Conservation (phyloP, 2,329 filamentous ascomycete genomes). For the Sclerotinia sclerotiorum region DNA sequence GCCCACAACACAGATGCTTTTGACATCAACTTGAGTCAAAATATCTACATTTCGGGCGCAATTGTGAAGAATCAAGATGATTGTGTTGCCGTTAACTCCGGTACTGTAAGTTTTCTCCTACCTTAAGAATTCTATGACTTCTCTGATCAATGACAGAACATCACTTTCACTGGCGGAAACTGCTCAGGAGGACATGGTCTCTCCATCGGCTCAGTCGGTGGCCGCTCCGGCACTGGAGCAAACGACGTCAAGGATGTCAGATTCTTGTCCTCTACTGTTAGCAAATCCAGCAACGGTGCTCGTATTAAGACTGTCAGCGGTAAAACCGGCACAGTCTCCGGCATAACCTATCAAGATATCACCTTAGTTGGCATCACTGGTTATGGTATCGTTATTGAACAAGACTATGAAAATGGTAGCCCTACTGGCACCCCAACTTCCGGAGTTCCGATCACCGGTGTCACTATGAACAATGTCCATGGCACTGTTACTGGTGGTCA, state of each 20-base stretch:
- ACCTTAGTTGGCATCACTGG: slow-evolving; percentile 48
- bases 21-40: slow-evolving; percentile 48
- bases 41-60: slow-evolving; percentile 52
- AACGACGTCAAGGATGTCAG: slow-evolving; percentile 55
- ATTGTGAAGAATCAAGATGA: slow-evolving; percentile 59
- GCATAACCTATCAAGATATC: slow-evolving; percentile 55
- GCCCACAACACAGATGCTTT: slow-evolving; percentile 57
- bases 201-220: slow-evolving; percentile 58
- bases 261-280: slow-evolving; percentile 50
- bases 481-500: slow-evolving; percentile 45
- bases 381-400: slow-evolving; percentile 53
- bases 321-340: slow-evolving; percentile 44
- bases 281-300: slow-evolving; percentile 52
- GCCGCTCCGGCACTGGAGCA: slow-evolving; percentile 50
- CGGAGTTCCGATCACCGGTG: slow-evolving; percentile 52
- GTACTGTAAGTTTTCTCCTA: slow-evolving; percentile 40
- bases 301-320: slow-evolving; percentile 43
- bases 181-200: slow-evolving; percentile 46
- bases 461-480: slow-evolving; percentile 48
- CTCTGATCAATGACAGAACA: slow-evolving; percentile 20
- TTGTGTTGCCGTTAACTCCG: slow-evolving; percentile 58
- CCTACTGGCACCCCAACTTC: slow-evolving; percentile 33
- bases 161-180: slow-evolving; percentile 37
- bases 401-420: slow-evolving; percentile 48
- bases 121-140: neutral